Conservation (phyloP, 169 alveolate genomes). For the Cryptosporidium xiaoi region DNA sequence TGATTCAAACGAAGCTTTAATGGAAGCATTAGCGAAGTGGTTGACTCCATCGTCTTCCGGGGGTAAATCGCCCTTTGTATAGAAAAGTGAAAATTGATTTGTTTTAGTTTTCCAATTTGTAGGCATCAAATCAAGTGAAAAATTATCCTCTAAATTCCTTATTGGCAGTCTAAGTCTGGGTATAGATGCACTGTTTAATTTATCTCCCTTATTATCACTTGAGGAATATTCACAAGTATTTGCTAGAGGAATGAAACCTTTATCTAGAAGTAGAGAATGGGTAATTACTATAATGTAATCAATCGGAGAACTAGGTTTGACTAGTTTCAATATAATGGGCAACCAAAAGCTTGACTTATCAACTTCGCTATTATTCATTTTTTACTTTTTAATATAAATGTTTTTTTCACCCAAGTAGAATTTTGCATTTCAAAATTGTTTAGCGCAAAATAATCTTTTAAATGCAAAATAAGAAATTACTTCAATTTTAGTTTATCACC, state of each 20-base stretch:
- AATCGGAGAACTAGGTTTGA: background rate
- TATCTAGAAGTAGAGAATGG: constrained; percentile 41
- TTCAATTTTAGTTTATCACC: constrained; percentile 71
- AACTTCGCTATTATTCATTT: background rate
- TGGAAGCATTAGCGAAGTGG: no score
- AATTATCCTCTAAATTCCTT: background rate
- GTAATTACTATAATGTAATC: constrained; percentile 3
- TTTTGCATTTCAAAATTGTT: background rate
- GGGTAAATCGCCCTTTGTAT: background rate
- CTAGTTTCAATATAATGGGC: background rate
- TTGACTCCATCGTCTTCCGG: no score
- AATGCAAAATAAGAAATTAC: constrained; percentile 11
- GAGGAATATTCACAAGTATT: background rate
- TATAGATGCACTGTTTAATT: background rate
- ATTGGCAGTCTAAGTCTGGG: constrained; percentile 7
- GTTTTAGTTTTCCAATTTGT: constrained; percentile 16
- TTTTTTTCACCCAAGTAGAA: background rate
- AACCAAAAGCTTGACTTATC: constrained; percentile 32
- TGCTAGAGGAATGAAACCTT: constrained; percentile 20
- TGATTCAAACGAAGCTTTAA: no score
- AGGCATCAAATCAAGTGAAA: constrained; percentile 33
- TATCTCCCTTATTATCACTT: background rate
- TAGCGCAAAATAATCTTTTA: background rate
- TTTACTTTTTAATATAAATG: background rate
- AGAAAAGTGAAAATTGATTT: background rate